Evolutionary conservation across 345 rosid species (phyloP).

Genomic region (Jatropha curcas): DNA sequence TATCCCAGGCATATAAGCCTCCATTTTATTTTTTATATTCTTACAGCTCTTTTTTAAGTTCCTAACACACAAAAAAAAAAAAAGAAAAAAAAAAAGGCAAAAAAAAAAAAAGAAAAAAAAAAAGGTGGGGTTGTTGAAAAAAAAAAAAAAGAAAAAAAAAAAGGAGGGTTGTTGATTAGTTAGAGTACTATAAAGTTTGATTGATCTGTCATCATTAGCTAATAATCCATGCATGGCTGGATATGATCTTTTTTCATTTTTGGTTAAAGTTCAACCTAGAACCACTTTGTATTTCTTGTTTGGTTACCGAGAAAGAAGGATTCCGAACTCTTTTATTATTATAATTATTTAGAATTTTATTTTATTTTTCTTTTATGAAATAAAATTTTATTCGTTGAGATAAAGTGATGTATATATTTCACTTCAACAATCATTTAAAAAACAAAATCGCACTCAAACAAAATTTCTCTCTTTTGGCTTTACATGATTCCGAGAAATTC

Average conservation of each 20-base stretch:
- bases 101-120: too few relatives aligned
- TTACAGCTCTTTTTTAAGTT: too few relatives aligned
- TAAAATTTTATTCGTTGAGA: neutral
- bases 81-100: too few relatives aligned
- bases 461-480: constrained; percentile 33
- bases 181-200: constrained; percentile 4
- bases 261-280: neutral
- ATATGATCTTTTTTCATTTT: neutral
- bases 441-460: constrained; percentile 28
- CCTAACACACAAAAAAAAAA: neutral
- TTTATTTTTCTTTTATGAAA: neutral
- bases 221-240: neutral
- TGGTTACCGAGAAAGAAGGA: constrained; percentile 21
- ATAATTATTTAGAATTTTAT: too few relatives aligned
- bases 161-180: constrained; percentile 3
- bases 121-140: neutral
- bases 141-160: too few relatives aligned
- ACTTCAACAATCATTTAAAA: constrained; percentile 10
- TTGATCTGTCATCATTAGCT: constrained; percentile 13
- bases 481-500: constrained; percentile 35
- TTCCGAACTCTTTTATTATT: constrained; percentile 20
- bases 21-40: too few relatives aligned
- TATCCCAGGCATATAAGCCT: too few relatives aligned
- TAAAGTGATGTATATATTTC: neutral
- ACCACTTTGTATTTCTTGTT: constrained; percentile 15